Evolutionary conservation across 148 eudicot genomes (phyloP), one percentile per base, ranked within the genome.

Genomic region (Silene uniflora): DNA sequence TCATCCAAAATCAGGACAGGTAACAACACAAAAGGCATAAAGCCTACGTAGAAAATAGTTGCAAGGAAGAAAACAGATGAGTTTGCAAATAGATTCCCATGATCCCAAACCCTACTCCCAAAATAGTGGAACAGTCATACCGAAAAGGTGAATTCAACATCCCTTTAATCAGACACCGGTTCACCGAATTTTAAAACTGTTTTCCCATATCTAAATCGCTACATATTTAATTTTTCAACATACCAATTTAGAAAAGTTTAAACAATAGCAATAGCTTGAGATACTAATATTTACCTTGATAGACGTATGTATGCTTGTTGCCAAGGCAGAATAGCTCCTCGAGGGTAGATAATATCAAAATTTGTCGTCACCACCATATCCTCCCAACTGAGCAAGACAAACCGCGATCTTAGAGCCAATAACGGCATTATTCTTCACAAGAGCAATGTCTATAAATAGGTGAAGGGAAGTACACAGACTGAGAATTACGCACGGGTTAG

Each of bases 371-470:
- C 46, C 44, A 55, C 7, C 23, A 17, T 0, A 55, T 54, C 27
- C 7, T 17, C 62, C 21, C 62, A 58, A 19, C 6, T 18, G 23
- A 5, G 21, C 62, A 58, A 89, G 92, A 75, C 80, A 81, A 72
- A 87, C 86, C 65, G 93, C 91, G 72, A 90, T 88, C 82, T 86
- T 84, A 75, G 98, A 87, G 9, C 95, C 95, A 72, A 88, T 46
- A 18, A 71, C 58, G 32, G 94, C 98, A 80, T 93, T 93, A 71
- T 93, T 93, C n/a, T n/a, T n/a, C n/a, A n/a, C n/a, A n/a, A n/a
- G n/a, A n/a, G n/a, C n/a, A n/a, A n/a, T n/a, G n/a, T n/a, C n/a
- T n/a, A n/a, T n/a, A n/a, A n/a, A n/a, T n/a, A n/a, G n/a, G n/a
- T n/a, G n/a, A n/a, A n/a, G 72, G 92, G 85, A 91, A 49, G 69